A percentile compares a stretch with the other conserved stretches of the same genome.
Evolutionary conservation across 805 yeast genomes (phyloP).

Genomic region (Diddensiella transvaalensis): DNA sequence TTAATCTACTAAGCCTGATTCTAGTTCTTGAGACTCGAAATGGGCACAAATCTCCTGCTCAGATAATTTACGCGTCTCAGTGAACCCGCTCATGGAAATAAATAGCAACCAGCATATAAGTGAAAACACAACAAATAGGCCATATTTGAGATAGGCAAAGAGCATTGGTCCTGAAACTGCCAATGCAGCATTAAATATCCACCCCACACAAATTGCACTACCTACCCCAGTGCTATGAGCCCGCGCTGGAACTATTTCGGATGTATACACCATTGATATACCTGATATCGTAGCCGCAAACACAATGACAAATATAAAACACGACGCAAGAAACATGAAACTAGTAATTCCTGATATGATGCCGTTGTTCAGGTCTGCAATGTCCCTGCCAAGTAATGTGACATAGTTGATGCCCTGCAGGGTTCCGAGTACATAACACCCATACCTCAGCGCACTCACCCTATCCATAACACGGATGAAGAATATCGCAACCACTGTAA

Average conservation of each 20-base stretch:
- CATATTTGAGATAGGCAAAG: slow-evolving; percentile 4
- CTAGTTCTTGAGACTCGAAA: too few species aligned
- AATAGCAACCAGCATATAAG: background rate
- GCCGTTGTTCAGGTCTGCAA: background rate
- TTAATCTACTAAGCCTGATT: too few species aligned
- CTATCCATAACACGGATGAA: background rate
- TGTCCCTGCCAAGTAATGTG: background rate
- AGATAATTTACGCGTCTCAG: slow-evolving; percentile 4
- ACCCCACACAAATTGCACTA: slow-evolving; percentile 7
- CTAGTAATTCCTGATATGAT: slow-evolving; percentile 4
- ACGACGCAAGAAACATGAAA: slow-evolving; percentile 7
- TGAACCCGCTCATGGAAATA: slow-evolving; percentile 1
- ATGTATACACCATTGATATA: slow-evolving; percentile 14
- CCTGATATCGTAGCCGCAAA: slow-evolving; percentile 11
- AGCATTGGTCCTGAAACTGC: slow-evolving; percentile 8
- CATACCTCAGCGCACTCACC: slow-evolving; percentile 1
- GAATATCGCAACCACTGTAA: slow-evolving; percentile 1
- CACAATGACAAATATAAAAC: slow-evolving; percentile 12
- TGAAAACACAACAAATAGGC: slow-evolving; percentile 8
- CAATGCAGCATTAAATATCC: slow-evolving; percentile 8
- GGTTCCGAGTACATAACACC: background rate
- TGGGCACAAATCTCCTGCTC: background rate
- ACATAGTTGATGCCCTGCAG: slow-evolving; percentile 6
- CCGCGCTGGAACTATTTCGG: slow-evolving; percentile 11
- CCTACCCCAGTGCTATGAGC: slow-evolving; percentile 10